A percentile compares a stretch with the other conserved stretches of the same genome.
Conservation (phyloP, 1,284 basidiomycete genomes). For the Ganoderma sp. region DNA sequence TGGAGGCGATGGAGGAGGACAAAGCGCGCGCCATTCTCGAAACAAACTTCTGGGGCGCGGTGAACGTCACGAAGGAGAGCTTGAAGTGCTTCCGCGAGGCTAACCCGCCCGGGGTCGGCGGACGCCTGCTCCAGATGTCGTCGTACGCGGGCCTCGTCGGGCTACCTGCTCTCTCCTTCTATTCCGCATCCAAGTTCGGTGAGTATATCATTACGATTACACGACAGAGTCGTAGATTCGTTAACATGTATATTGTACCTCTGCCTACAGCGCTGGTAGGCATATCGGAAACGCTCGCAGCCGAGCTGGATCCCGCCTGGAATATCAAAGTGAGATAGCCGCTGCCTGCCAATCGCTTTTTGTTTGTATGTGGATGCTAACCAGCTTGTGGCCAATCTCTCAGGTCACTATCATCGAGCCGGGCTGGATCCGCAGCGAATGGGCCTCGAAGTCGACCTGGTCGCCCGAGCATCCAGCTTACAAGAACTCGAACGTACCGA, state of each 20-base stretch:
- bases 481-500: conserved; percentile 7
- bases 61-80: neutral
- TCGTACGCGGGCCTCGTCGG: neutral
- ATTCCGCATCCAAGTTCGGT: neutral
- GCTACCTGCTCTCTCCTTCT: neutral
- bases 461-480: conserved; percentile 14
- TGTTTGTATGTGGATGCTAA: neutral
- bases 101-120: neutral
- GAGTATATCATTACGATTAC: too few species aligned
- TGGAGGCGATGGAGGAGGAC: neutral
- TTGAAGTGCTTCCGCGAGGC: neutral
- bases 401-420: conserved; percentile 16
- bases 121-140: neutral
- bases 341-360: too few species aligned
- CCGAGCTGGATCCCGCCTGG: conserved; percentile 47
- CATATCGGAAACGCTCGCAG: conserved; percentile 39
- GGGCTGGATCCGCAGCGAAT: conserved; percentile 5
- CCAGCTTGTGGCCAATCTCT: neutral
- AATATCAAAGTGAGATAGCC: conserved; percentile 44
- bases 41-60: neutral
- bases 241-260: neutral
- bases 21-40: neutral
- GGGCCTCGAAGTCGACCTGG: neutral
- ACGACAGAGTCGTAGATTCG: neutral
- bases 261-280: too few species aligned